A percentile compares a stretch with the other conserved stretches of the same genome.
Conservation (phyloP, 331 rosid species). For the Prunus yedoensis region DNA sequence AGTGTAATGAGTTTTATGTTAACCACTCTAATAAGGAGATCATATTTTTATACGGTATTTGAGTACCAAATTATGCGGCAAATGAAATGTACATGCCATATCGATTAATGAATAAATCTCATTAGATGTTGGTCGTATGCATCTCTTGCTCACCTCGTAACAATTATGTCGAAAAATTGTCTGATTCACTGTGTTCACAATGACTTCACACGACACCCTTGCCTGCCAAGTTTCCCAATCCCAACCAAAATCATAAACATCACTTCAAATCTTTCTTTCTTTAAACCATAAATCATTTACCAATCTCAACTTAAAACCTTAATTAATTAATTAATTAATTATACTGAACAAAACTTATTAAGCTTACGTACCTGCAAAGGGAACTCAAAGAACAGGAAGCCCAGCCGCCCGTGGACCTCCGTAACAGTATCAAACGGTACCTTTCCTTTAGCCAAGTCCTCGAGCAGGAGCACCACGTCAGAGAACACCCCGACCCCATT, state of each 20-base stretch:
- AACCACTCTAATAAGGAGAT: too few relatives aligned
- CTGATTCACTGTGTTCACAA: conserved; percentile 48
- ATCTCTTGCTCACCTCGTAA: conserved; percentile 22
- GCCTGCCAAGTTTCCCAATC: conserved; percentile 45
- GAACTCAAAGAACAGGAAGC: conserved; percentile 44
- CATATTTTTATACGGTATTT: too few relatives aligned
- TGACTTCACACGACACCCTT: conserved; percentile 53
- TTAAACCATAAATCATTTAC: background rate
- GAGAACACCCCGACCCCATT: conserved; percentile 48
- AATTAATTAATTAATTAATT: background rate
- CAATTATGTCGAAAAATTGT: conserved; percentile 58
- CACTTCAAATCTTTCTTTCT: background rate
- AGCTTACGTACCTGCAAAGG: conserved; percentile 50
- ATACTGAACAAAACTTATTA: too few relatives aligned
- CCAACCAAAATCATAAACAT: background rate
- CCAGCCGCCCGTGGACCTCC: conserved; percentile 45
- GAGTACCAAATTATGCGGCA: too few relatives aligned
- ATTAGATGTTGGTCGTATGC: too few relatives aligned
- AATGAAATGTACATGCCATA: too few relatives aligned
- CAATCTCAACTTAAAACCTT: background rate
- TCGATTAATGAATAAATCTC: background rate
- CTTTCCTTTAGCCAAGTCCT: conserved; percentile 63
- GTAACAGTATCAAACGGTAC: conserved; percentile 60
- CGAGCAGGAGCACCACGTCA: conserved; percentile 57
- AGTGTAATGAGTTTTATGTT: too few relatives aligned